Base-by-base conservation (phyloP, 2,329 filamentous ascomycete species). In the Penicillium sumatraense region DNA sequence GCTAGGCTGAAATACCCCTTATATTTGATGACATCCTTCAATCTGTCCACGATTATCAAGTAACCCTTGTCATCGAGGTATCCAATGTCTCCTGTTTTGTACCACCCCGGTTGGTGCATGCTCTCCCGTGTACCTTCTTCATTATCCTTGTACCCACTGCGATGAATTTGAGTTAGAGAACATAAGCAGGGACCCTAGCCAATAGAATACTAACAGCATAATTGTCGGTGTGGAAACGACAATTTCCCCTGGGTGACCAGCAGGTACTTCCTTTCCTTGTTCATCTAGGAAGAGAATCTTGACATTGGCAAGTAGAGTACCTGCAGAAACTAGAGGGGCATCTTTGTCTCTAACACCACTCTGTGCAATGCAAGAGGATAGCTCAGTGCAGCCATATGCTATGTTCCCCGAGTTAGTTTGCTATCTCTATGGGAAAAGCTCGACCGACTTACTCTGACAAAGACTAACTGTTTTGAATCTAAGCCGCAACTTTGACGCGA, bases 301-400 rank as follows among this genome's bases (percentile, higher is more conserved):
- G 13, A 42, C 38, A 36, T 60, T 60, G 10, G 58, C 48, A 23
- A 60, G 44, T 5, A 60, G 33, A 9, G 52, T 58, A 3, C 58
- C 58, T 3, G 55, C 31, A 8, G 58, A 49, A 45, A 42, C 35
- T 14, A 58, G 33, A 9, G 55, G 55, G 3, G 47, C 33, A 36
- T 54, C 45, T 24, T 35, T 49, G 31, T 60, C 49, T 8, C 58
- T 48, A 3, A 51, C 53, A 5, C 58, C 58, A 27, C 55, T 58
- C 20, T 60, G 58, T 5, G 47, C 52, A 38, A 49, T 44, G 23
- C 41, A 41, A 7, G 46, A 49, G 10, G 58, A 55, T 8, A 56
- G 40, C 27, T 60, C 58, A n/a, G 58, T 60, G n/a, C 58, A 60
- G 14, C 58, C 58, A 18, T 58, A 60, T 4, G 58, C 58, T 60